Base-by-base conservation (phyloP, 371 early-diverging fungal genomes). In the Mucor piriformis region DNA sequence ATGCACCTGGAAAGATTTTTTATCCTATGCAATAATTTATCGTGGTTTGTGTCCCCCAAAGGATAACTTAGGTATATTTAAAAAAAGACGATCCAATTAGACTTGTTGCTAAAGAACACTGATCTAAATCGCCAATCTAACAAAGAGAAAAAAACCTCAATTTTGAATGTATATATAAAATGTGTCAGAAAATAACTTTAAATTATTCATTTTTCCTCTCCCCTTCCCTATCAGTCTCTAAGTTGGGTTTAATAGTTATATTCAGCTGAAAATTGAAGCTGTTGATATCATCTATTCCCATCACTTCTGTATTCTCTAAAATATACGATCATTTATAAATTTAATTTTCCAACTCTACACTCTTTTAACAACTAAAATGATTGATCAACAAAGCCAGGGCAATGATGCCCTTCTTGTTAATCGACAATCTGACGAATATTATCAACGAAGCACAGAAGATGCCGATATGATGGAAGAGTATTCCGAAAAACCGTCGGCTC, bases 401-500 rank as follows among this genome's bases (percentile, higher is more conserved):
- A 50, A 58, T 35, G 40, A 58, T 25, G 40, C 33, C 40, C 38
- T 58, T 29, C 21, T 40, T 12, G 25, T 38, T 25, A 29, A 29
- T 8, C 29, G 29, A 1, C 18, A 52, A 20, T 15, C 24, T n/a
- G 54, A 43, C 25, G 43, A 54, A 25, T 52, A 38, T 24, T 38
- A 52, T 52, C 38, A 52, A 15, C 37, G 43, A 43, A 21, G 16
- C 18, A 20, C 43, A 18, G 23, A 18, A 38, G 38, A 52, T 25
- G 56, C 20, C 35, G 48, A 47, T 23, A 43, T 62, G 21, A 48
- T 73, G 57, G 79, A 79, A 57, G 76, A 75, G 33, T 79, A 79
- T 54, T 47, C 64, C n/a, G 79, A 79, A 57, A 79, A 79, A 29
- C 68, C 70, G 24, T 64, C 72, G 16, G 60, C 64, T 43, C 76